These are phyloP conservation scores for Vitis rotundifolia DNA, from an alignment of 164 flowering plant species.

Conservation along the genomic window DNA sequence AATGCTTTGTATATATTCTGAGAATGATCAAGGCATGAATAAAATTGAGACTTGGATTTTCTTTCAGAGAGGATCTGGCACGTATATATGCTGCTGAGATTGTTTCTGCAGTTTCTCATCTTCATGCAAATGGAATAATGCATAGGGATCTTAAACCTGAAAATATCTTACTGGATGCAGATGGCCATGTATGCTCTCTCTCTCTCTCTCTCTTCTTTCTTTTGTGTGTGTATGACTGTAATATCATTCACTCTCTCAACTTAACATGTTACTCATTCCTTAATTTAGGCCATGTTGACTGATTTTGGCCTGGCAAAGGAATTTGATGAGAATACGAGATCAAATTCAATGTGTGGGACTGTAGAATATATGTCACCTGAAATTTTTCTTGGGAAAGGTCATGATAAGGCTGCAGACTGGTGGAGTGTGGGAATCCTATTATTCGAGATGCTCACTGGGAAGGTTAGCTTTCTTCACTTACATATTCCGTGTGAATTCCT, in stretches of 20 bases:
- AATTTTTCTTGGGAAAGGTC: slow-evolving; percentile 87
- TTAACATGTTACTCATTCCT: not conserved
- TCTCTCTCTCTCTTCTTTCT: slow-evolving; percentile 3
- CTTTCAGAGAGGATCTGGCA: slow-evolving; percentile 76
- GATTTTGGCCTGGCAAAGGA: slow-evolving; percentile 95
- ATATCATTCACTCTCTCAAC: not conserved
- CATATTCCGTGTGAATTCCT: not conserved
- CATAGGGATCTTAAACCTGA: slow-evolving; percentile 93
- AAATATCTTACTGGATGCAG: slow-evolving; percentile 75
- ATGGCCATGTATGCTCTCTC: slow-evolving; percentile 60
- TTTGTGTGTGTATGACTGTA: too few relatives aligned
- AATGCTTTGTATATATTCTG: not conserved
- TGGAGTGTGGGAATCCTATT: slow-evolving; percentile 93
- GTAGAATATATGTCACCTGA: slow-evolving; percentile 94
- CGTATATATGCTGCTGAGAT: slow-evolving; percentile 81
- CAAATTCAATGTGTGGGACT: slow-evolving; percentile 93
- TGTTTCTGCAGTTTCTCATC: slow-evolving; percentile 83
- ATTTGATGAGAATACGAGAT: slow-evolving; percentile 71
- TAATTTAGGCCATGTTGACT: slow-evolving; percentile 71
- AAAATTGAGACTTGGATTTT: slow-evolving; percentile 7
- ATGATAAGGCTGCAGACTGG: slow-evolving; percentile 97
- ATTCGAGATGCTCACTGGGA: slow-evolving; percentile 94
- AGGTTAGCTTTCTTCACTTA: slow-evolving; percentile 43
- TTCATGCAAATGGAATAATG: slow-evolving; percentile 83
- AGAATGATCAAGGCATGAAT: not conserved